Base-by-base conservation (phyloP, 1,284 basidiomycete genomes). In the Pseudozyma tsukubaensis region DNA sequence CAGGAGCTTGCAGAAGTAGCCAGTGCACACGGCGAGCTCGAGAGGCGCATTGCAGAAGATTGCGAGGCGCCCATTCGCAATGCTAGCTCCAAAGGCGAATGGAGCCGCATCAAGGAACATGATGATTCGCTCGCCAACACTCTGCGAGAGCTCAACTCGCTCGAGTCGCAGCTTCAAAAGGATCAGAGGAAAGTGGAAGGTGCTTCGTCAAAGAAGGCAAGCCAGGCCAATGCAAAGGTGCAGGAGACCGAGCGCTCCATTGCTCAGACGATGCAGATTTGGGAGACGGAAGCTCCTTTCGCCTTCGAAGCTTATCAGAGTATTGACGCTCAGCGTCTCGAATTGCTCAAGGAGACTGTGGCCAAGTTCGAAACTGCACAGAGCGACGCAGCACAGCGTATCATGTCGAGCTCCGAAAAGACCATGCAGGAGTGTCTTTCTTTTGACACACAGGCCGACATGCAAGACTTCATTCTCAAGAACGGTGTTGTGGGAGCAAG, bases 31-130 rank as follows among this genome's bases (percentile, higher is more conserved):
- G 78, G 69, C 35, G 83, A 81, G 39, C 58, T 83, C 40, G 76
- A 79, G 42, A 66, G 63, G 45, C 78, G 80, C 43, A 73, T 85
- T 39, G 78, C 76, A 13, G 61, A 79, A 21, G 84, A 85, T n/a
- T 79, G 81, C 53, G 83, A 84, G 57, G 73, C 78, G 34, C 68
- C 72, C n/a, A 76, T 85, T 16, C 81, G 85, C 43, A 59, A 68
- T 8, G 64, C 84, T 19, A 69, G 77, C 51, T 64, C 61, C 43
- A 67, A 59, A 10, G 82, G 74, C 43, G 81, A 81, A 36, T 83
- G 82, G 82, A 49, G 67, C 11, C 52, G 61, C 12, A 51, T 83
- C 49, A 62, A 62, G 55, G 64, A 73, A n/a, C 74, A 80, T 50
- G 82, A 83, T 34, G 83, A 83, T 32, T 66, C 43, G 36, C 62